Percentiles rank a stretch among this genome's conserved stretches.
These are phyloP conservation scores for Jatropha multifida DNA, from an alignment of 441 rosid species.

Conservation along the genomic window DNA sequence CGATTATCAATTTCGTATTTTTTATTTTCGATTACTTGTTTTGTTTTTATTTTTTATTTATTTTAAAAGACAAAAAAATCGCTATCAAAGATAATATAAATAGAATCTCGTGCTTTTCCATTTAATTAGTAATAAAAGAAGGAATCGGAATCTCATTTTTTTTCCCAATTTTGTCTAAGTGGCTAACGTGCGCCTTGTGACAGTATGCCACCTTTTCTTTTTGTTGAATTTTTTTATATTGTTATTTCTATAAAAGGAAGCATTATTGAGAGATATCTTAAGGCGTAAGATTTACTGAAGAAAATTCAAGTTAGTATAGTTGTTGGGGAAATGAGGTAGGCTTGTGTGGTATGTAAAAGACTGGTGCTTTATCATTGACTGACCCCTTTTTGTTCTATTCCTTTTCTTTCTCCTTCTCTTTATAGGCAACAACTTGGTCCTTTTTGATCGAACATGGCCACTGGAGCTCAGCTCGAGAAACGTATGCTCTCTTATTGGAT, in stretches of 20 bases:
- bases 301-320: not conserved
- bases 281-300: not conserved
- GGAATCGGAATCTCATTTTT: conserved; percentile 22
- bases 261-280: not conserved
- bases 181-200: conserved; percentile 17
- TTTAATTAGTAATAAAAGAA: not conserved
- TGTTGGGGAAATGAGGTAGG: not conserved
- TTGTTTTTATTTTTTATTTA: not conserved
- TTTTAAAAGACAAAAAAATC: not conserved
- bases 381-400: not conserved
- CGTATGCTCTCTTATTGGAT: conserved; percentile 25
- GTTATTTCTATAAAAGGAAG: not conserved
- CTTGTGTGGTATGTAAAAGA: not conserved
- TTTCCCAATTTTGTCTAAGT: not conserved
- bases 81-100: not conserved
- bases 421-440: conserved; percentile 19
- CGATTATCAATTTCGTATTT: not conserved
- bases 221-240: not conserved
- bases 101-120: conserved; percentile 20
- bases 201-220: not conserved
- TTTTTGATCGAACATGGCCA: conserved; percentile 35
- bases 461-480: conserved; percentile 26
- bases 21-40: not conserved
- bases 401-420: not conserved
- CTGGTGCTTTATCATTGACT: conserved; percentile 2